These are phyloP conservation scores for Panaeolus cyanescens DNA, from an alignment of 768 basidiomycete species.

Conservation along the genomic window DNA sequence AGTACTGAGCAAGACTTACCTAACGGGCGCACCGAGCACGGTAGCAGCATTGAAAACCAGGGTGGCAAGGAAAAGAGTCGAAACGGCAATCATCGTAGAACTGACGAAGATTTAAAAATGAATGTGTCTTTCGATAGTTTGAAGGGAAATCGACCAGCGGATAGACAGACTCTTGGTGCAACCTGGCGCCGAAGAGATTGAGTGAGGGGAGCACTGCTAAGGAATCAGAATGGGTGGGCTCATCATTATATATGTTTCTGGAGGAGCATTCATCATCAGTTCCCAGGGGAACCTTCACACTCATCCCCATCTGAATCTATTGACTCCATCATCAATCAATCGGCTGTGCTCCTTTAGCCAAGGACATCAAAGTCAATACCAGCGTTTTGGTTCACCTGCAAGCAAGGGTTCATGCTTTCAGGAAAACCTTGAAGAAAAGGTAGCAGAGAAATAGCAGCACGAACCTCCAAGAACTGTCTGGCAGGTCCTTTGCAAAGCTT, in stretches of 20 bases:
- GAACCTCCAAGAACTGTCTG: not conserved
- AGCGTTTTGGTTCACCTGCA: not conserved
- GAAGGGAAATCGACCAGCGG: slow-evolving; percentile 42
- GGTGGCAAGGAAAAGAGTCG: slow-evolving; percentile 37
- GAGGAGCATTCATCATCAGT: slow-evolving; percentile 8
- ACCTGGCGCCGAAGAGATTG: slow-evolving; percentile 45
- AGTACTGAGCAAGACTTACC: slow-evolving; percentile 32
- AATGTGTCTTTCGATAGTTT: slow-evolving; percentile 32
- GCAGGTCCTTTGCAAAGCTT: no score
- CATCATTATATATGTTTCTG: slow-evolving; percentile 32
- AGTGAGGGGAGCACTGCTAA: slow-evolving; percentile 46
- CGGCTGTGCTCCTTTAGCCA: not conserved
- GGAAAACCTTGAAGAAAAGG: not conserved
- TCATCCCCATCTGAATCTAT: not conserved
- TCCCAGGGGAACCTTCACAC: not conserved
- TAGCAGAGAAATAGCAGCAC: not conserved
- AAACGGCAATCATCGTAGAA: slow-evolving; percentile 43
- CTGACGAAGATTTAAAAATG: slow-evolving; percentile 25
- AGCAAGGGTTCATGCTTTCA: not conserved
- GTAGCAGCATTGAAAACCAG: slow-evolving; percentile 39
- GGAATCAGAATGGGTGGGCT: slow-evolving; percentile 22
- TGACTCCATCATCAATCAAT: slow-evolving; percentile 2
- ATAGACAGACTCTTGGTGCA: slow-evolving; percentile 45
- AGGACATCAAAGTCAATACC: slow-evolving; percentile 2
- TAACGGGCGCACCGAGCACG: slow-evolving; percentile 39